Evolutionary conservation across 441 rosid species (phyloP).

Genomic region (Adansonia rubrostipa): DNA sequence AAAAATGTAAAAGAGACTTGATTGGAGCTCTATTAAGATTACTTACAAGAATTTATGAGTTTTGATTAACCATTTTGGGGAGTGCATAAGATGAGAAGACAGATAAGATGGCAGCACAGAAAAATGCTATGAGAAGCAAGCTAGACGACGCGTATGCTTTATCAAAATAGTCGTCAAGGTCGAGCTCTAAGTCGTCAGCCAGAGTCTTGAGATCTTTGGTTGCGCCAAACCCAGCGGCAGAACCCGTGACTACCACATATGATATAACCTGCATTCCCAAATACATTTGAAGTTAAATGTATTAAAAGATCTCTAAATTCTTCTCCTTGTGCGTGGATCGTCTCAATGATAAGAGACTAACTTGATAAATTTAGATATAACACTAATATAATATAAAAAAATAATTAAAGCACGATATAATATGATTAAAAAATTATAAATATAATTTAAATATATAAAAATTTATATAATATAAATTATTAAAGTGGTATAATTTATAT

Average conservation of each 20-base stretch:
- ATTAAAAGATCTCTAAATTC: background rate
- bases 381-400: too few relatives aligned
- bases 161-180: conserved; percentile 40
- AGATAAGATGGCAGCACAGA: conserved; percentile 47
- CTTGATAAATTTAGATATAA: too few relatives aligned
- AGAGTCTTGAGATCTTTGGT: conserved; percentile 49
- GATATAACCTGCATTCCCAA: conserved; percentile 42
- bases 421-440: too few relatives aligned
- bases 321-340: too few relatives aligned
- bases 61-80: conserved; percentile 30
- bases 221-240: conserved; percentile 56
- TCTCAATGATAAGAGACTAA: too few relatives aligned
- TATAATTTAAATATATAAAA: too few relatives aligned
- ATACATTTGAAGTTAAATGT: background rate
- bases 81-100: conserved; percentile 52
- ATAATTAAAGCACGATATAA: too few relatives aligned
- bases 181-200: conserved; percentile 16
- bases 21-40: too few relatives aligned
- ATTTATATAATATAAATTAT: too few relatives aligned
- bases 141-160: conserved; percentile 47
- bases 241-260: conserved; percentile 48
- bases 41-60: too few relatives aligned
- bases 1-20: too few relatives aligned
- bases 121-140: conserved; percentile 52
- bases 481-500: too few relatives aligned